phyloP scores from a whole-genome alignment of 441 rosid genomes.

The Pelargonium exstipulatum region DNA sequence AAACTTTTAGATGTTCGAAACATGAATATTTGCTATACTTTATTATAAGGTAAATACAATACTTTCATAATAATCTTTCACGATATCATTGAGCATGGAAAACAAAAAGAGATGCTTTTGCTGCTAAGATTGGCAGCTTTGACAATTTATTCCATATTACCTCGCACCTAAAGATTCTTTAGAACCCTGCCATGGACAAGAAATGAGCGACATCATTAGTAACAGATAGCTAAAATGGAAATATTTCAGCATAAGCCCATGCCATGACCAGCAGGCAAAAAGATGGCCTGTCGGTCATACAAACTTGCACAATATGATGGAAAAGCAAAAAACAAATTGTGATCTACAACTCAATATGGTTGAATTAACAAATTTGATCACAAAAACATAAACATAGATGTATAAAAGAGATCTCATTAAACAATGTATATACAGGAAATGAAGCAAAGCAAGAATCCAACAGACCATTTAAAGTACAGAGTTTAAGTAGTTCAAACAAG shows the following conservation, averaged over 20 bases:
- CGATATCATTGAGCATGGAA: neutral
- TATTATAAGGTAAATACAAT: neutral
- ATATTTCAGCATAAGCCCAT: neutral
- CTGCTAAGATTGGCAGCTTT: neutral
- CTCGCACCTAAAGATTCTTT: conserved; percentile 33
- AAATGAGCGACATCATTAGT: conserved; percentile 7
- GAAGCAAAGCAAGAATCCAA: neutral
- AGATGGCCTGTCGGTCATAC: neutral
- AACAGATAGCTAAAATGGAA: neutral
- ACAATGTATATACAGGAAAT: neutral
- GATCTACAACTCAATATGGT: neutral
- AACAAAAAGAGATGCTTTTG: neutral
- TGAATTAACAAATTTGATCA: neutral
- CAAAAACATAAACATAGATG: neutral
- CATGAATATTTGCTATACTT: neutral
- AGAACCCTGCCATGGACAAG: conserved; percentile 29
- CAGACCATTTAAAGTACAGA: too few species aligned
- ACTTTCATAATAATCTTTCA: neutral
- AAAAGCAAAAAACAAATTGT: neutral
- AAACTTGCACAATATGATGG: neutral
- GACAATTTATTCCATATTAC: conserved; percentile 18
- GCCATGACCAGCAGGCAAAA: neutral
- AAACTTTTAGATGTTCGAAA: neutral
- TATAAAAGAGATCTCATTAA: neutral
- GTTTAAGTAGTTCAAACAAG: too few species aligned